These are phyloP conservation scores for Paraurostyla sp. DNA, from an alignment of 73 alveolate genomes.

Conservation along the genomic window DNA sequence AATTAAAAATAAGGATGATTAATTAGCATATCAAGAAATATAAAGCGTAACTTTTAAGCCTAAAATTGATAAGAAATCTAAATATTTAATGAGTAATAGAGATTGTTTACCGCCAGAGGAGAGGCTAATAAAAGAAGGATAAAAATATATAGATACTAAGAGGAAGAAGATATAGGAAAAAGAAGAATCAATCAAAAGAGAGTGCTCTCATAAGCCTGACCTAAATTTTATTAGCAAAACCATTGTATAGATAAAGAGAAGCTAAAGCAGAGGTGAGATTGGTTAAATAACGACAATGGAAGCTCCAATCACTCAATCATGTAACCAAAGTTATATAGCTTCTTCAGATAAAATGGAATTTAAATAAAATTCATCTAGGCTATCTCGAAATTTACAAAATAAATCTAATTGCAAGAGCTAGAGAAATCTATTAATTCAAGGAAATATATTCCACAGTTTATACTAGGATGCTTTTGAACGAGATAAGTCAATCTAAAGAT, in stretches of 20 bases:
- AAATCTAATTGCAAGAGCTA: no score
- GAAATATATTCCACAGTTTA: background rate
- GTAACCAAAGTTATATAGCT: no score
- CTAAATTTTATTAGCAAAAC: background rate
- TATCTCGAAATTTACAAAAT: no score
- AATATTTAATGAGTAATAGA: background rate
- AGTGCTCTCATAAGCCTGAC: background rate
- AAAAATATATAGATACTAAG: background rate
- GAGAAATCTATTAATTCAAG: no score
- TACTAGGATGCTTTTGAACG: slow-evolving; percentile 12
- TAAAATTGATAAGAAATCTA: slow-evolving; percentile 1
- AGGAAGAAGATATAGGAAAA: background rate
- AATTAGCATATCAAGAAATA: background rate
- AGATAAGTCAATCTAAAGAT: background rate
- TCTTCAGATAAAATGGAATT: no score
- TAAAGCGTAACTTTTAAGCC: background rate
- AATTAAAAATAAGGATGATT: background rate
- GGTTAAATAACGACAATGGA: no score
- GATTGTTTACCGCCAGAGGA: background rate
- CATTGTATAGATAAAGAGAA: background rate
- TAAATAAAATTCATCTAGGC: no score
- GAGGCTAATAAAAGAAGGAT: background rate
- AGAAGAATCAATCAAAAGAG: background rate
- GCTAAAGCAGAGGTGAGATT: slow-evolving; percentile 1
- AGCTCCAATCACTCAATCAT: no score